Evolutionary conservation across 257 asterid genomes (phyloP).

Genomic region (Nicotiana noctiflora): DNA sequence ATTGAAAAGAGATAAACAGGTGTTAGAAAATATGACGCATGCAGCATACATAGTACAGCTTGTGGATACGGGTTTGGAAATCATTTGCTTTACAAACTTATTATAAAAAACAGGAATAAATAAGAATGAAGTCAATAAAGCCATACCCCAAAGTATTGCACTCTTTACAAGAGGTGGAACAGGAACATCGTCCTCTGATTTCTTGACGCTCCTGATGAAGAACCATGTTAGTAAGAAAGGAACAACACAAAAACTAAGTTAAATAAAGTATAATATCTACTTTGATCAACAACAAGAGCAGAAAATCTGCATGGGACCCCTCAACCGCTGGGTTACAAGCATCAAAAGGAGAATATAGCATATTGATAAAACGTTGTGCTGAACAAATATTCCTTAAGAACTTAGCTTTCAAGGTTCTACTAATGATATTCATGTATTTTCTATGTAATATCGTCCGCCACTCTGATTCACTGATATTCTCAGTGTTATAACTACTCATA

Average conservation of each 20-base stretch:
- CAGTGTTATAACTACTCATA: background rate
- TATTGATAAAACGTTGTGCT: background rate
- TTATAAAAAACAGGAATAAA: background rate
- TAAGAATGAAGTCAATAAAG: constrained; percentile 11
- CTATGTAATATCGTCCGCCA: background rate
- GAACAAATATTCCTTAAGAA: background rate
- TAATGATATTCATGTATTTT: background rate
- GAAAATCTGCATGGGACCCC: background rate
- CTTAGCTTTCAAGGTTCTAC: background rate
- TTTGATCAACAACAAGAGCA: background rate
- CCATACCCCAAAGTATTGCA: constrained; percentile 90
- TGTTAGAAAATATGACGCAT: background rate
- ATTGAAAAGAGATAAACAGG: background rate
- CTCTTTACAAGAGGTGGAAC: constrained; percentile 94
- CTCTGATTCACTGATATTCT: background rate
- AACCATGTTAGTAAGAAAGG: background rate
- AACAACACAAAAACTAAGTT: background rate
- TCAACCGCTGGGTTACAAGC: background rate
- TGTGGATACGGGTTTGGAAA: background rate
- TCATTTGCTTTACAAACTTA: background rate
- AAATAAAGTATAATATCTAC: constrained; percentile 2
- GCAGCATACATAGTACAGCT: background rate
- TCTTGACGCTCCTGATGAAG: constrained; percentile 59
- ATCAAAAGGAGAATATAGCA: background rate
- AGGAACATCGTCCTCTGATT: constrained; percentile 86